Evolutionary conservation across 805 yeast species (phyloP).

Genomic region (Monosporozyma yasuniensis): DNA sequence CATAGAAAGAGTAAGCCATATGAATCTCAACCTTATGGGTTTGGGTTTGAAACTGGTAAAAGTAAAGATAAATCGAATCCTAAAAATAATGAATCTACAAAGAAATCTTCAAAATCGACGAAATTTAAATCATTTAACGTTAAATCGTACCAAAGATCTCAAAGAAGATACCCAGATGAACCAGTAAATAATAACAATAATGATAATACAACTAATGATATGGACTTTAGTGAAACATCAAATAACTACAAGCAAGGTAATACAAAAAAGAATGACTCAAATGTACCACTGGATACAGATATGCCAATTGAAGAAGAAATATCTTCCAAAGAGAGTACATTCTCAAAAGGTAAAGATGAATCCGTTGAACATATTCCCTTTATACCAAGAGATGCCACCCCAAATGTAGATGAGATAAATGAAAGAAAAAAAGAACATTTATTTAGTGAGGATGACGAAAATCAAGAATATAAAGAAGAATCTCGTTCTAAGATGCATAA

Average conservation of each 20-base stretch:
- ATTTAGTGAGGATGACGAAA: not conserved
- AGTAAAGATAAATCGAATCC: not conserved
- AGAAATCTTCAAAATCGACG: slow-evolving; percentile 3
- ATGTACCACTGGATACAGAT: not conserved
- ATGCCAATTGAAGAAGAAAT: not conserved
- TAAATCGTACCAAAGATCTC: slow-evolving; percentile 16
- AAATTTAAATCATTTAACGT: slow-evolving; percentile 23
- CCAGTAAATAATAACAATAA: not conserved
- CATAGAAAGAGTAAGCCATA: slow-evolving; percentile 21
- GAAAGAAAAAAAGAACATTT: not conserved
- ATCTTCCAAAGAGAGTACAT: not conserved
- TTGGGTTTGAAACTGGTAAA: slow-evolving; percentile 14
- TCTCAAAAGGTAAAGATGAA: not conserved
- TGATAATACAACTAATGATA: not conserved
- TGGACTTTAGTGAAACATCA: not conserved
- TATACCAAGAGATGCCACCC: not conserved
- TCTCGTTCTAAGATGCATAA: not conserved
- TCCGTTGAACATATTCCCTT: not conserved
- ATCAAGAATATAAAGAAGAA: not conserved
- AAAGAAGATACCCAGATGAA: not conserved
- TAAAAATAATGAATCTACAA: not conserved
- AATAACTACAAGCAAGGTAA: not conserved
- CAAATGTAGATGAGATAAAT: not conserved
- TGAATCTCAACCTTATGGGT: slow-evolving; percentile 30
- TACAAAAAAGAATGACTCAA: not conserved